phyloP scores from a whole-genome alignment of 495 filamentous ascomycete species.

The Penicilliopsis zonata region DNA sequence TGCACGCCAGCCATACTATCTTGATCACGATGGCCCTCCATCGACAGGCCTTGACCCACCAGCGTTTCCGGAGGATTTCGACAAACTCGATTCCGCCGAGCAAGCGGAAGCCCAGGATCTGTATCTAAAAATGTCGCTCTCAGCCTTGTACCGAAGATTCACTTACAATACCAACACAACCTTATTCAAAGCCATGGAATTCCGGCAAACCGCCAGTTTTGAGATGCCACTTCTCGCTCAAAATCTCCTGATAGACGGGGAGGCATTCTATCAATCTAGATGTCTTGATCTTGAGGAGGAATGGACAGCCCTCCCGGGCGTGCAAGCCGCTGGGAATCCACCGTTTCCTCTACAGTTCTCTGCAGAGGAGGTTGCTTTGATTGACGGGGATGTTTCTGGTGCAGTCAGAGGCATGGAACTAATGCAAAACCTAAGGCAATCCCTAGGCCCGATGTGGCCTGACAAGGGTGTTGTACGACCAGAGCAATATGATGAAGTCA shows the following conservation, averaged over 20 bases:
- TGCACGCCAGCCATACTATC: slow-evolving; percentile 11
- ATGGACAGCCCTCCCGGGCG: slow-evolving; percentile 13
- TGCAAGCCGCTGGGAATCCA: slow-evolving; percentile 11
- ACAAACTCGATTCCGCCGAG: slow-evolving; percentile 8
- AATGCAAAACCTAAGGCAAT: slow-evolving; percentile 11
- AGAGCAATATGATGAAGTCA: slow-evolving; percentile 4
- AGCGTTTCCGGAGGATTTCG: slow-evolving; percentile 9
- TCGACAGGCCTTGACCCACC: slow-evolving; percentile 7
- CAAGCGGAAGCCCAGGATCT: slow-evolving; percentile 9
- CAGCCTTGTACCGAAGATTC: slow-evolving; percentile 7
- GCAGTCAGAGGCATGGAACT: slow-evolving; percentile 13
- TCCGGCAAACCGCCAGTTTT: slow-evolving; percentile 10
- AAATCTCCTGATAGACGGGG: slow-evolving; percentile 14
- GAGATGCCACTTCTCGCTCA: slow-evolving; percentile 11
- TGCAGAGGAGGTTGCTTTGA: slow-evolving; percentile 7
- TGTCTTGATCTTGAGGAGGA: slow-evolving; percentile 11
- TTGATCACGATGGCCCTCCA: slow-evolving; percentile 14
- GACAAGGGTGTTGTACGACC: slow-evolving; percentile 11
- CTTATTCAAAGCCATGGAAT: slow-evolving; percentile 14
- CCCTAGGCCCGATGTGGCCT: slow-evolving; percentile 11
- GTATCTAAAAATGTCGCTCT: slow-evolving; percentile 12
- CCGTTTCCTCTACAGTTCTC: slow-evolving; percentile 12
- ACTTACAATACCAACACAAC: slow-evolving; percentile 5
- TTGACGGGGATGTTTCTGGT: slow-evolving; percentile 12
- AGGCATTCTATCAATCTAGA: slow-evolving; percentile 12